These are phyloP conservation scores for Flaveria bidentis DNA, from an alignment of 129 eudicot species.

Conservation along the genomic window DNA sequence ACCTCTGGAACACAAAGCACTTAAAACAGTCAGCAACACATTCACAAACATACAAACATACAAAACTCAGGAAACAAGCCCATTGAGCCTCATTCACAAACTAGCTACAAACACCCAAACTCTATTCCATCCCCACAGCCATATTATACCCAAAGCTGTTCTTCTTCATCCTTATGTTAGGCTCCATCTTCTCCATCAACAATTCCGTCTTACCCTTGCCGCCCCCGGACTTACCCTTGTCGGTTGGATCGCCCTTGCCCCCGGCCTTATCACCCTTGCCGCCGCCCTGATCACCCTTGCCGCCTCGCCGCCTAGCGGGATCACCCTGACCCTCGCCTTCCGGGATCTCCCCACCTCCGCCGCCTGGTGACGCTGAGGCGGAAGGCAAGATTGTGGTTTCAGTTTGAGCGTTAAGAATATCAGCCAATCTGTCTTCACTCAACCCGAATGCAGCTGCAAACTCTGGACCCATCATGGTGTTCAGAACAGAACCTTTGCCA, in stretches of 20 bases:
- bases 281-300: neutral
- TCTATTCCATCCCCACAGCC: conserved; percentile 10
- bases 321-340: conserved; percentile 19
- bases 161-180: conserved; percentile 27
- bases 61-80: conserved; percentile 11
- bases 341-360: conserved; percentile 27
- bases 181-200: neutral
- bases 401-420: conserved; percentile 45
- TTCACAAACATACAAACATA: neutral
- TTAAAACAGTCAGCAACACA: neutral
- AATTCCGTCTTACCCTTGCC: neutral
- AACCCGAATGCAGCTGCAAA: conserved; percentile 70
- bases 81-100: conserved; percentile 23
- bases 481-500: conserved; percentile 56
- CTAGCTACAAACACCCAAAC: conserved; percentile 5
- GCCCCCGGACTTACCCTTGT: neutral
- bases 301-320: neutral
- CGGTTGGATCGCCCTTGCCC: neutral
- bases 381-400: conserved; percentile 53
- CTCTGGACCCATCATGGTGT: conserved; percentile 58
- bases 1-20: neutral
- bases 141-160: conserved; percentile 27
- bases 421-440: conserved; percentile 40
- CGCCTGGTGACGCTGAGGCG: conserved; percentile 41
- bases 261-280: neutral